Conservation (phyloP, 2,329 filamentous ascomycete species). For the Ophiostoma sp. region DNA sequence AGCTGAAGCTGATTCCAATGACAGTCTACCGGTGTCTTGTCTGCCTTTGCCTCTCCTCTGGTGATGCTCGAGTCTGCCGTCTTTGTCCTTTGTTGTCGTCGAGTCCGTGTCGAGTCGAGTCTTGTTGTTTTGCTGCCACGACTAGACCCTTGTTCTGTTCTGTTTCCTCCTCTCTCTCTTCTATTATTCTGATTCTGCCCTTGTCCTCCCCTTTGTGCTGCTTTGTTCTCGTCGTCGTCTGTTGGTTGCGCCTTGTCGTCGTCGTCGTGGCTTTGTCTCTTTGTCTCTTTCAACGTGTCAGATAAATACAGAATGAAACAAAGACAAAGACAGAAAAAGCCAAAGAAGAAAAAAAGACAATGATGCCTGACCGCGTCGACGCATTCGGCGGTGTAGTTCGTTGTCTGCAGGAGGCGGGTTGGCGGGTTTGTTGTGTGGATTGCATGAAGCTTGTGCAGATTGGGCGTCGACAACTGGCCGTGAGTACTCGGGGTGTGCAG, state of each 20-base stretch:
- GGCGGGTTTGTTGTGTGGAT: neutral
- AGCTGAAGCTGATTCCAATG: neutral
- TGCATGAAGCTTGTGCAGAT: slow-evolving; percentile 17
- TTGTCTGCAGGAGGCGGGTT: slow-evolving; percentile 17
- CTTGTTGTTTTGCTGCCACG: neutral
- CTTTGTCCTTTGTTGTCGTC: slow-evolving; percentile 1
- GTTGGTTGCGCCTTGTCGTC: neutral
- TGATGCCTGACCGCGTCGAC: slow-evolving; percentile 19
- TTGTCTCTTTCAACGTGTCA: neutral
- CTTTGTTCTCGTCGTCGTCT: neutral
- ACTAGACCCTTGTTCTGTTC: neutral
- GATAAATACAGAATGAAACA: neutral
- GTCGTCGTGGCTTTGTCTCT: neutral
- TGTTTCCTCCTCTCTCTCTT: neutral
- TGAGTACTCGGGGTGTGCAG: slow-evolving; percentile 13
- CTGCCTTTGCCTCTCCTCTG: neutral
- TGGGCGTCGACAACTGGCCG: slow-evolving; percentile 13
- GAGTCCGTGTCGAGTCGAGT: neutral
- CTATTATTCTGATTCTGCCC: neutral
- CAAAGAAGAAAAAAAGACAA: neutral
- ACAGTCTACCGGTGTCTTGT: neutral
- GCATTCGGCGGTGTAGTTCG: slow-evolving; percentile 26
- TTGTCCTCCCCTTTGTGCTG: neutral
- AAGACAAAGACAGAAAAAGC: slow-evolving; percentile 3
- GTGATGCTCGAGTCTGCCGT: neutral